Conservation (phyloP, 139 green algal genomes). For the Marvania coccoides region DNA sequence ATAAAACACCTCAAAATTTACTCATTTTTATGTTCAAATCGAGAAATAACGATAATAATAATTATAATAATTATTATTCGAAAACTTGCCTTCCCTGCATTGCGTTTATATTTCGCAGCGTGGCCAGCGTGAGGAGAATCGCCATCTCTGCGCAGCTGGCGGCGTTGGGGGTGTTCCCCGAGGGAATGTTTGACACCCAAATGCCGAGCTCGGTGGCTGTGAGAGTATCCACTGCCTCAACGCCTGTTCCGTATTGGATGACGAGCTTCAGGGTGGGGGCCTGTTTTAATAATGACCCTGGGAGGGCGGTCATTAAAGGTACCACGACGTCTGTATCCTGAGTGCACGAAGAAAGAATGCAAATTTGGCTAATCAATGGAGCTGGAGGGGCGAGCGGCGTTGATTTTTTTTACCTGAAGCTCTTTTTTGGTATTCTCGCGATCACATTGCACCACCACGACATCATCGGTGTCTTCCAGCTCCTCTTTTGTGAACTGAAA, state of each 20-base stretch:
- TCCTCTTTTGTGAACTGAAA: slow-evolving; percentile 28
- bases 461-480: not conserved
- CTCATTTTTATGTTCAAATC: slow-evolving; percentile 1
- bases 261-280: slow-evolving; percentile 41
- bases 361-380: too few relatives aligned
- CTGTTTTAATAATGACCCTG: slow-evolving; percentile 11
- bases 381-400: too few relatives aligned
- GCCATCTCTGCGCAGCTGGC: slow-evolving; percentile 57
- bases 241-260: slow-evolving; percentile 59
- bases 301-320: slow-evolving; percentile 42
- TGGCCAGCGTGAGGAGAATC: slow-evolving; percentile 52
- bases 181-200: slow-evolving; percentile 56
- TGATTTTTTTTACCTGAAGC: too few relatives aligned
- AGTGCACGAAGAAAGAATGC: too few relatives aligned
- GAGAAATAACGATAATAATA: too few relatives aligned
- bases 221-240: slow-evolving; percentile 55
- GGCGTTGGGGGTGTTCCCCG: slow-evolving; percentile 46
- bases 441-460: slow-evolving; percentile 25
- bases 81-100: too few relatives aligned
- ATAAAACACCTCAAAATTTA: too few relatives aligned
- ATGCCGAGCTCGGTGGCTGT: slow-evolving; percentile 41
- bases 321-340: slow-evolving; percentile 38
- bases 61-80: too few relatives aligned
- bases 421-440: slow-evolving; percentile 14
- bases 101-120: slow-evolving; percentile 30